Evolutionary conservation across 2,329 filamentous ascomycete species (phyloP).

Genomic region (Dactylella cylindrospora): DNA sequence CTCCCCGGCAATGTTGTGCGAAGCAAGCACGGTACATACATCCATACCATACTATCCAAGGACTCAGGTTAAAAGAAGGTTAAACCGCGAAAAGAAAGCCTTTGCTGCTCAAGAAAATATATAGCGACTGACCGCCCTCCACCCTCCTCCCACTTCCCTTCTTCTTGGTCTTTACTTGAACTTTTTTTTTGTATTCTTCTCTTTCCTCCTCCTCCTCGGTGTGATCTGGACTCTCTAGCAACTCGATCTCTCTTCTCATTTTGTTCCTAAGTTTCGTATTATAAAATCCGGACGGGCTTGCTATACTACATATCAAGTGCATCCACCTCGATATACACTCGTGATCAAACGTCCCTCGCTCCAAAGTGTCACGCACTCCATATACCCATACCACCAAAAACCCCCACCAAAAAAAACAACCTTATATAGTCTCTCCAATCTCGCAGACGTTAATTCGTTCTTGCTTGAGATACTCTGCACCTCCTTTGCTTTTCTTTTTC

Average conservation of each 20-base stretch:
- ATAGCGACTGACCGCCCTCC: too few species aligned
- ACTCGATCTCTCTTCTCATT: neutral
- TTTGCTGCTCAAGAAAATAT: too few species aligned
- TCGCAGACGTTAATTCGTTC: conserved; percentile 42
- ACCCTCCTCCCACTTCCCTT: neutral
- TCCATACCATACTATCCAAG: too few species aligned
- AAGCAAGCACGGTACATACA: too few species aligned
- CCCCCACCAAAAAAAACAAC: too few species aligned
- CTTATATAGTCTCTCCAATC: neutral
- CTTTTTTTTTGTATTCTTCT: conserved; percentile 3
- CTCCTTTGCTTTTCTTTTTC: conserved; percentile 20
- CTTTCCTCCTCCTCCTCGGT: too few species aligned
- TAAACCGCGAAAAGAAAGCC: too few species aligned
- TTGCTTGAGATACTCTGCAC: conserved; percentile 42
- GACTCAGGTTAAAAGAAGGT: too few species aligned
- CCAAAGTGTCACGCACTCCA: conserved; percentile 11
- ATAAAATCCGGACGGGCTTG: too few species aligned
- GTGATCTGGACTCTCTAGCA: conserved; percentile 15
- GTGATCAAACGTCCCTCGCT: conserved; percentile 8
- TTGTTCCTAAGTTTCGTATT: conserved; percentile 2
- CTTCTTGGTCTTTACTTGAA: neutral
- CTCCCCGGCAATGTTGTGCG: too few species aligned
- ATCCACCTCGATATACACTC: conserved; percentile 20
- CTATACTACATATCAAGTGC: too few species aligned
- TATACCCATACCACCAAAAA: neutral